These are phyloP conservation scores for Exophiala spinifera DNA, from an alignment of 2,329 filamentous ascomycete species.

Conservation along the genomic window DNA sequence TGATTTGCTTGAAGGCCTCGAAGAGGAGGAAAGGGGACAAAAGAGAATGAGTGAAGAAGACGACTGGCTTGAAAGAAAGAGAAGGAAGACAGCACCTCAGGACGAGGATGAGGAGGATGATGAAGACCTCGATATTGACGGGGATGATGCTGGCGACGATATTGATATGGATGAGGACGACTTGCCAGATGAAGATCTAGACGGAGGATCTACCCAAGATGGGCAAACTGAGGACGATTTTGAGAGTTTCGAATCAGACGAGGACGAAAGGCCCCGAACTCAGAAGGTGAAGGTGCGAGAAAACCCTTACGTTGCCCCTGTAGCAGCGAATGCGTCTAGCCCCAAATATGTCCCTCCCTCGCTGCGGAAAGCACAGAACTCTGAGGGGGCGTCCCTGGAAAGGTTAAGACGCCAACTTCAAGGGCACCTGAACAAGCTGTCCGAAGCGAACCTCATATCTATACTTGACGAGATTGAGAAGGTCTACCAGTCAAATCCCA, in stretches of 20 bases:
- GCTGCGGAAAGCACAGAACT: constrained; percentile 61
- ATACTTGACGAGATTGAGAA: constrained; percentile 80
- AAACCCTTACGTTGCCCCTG: constrained; percentile 84
- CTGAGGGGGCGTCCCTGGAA: constrained; percentile 63
- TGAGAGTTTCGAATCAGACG: constrained; percentile 41
- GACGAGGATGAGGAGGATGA: constrained; percentile 31
- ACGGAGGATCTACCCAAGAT: constrained; percentile 13
- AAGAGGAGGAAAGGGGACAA: constrained; percentile 47
- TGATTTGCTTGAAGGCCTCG: constrained; percentile 69
- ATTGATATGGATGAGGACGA: constrained; percentile 33
- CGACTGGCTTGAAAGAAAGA: constrained; percentile 52
- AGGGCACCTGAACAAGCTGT: constrained; percentile 86
- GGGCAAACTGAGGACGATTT: constrained; percentile 34
- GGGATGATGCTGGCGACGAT: constrained; percentile 36
- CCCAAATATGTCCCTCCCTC: constrained; percentile 90
- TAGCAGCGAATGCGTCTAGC: constrained; percentile 37
- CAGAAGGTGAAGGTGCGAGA: constrained; percentile 55
- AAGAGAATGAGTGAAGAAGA: constrained; percentile 60
- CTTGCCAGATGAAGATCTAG: constrained; percentile 4
- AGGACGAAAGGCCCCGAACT: constrained; percentile 33
- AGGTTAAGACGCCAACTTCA: constrained; percentile 77
- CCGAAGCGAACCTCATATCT: constrained; percentile 81
- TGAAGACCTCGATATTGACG: constrained; percentile 25
- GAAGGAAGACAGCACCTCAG: constrained; percentile 30
- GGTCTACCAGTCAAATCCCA: constrained; percentile 76